Evolutionary conservation across 2,329 filamentous ascomycete species (phyloP), one percentile per base, ranked within the genome.

Genomic region (Epichloe amarillans): DNA sequence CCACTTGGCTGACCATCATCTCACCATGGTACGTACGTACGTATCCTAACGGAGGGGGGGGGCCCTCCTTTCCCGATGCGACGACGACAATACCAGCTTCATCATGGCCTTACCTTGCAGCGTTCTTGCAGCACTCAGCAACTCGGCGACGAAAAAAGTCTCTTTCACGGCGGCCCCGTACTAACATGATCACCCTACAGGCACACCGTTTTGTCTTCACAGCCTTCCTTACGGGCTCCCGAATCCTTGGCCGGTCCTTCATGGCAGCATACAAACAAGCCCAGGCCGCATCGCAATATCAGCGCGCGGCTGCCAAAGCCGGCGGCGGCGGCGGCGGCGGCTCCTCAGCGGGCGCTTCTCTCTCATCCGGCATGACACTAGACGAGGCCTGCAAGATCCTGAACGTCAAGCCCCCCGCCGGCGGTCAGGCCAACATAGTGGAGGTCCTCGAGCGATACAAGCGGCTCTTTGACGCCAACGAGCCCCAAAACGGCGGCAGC

Each of bases 321-420:
- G 77, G 77, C 58, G 76, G 77, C 54, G 33, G 77, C 54, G 33
- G 77, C 54, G 33, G 77, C 58, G 76, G 77, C 54, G 74, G 77
- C 54, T 67, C 76, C 26, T 58, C 63, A 2, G 75, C 76, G 51
- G 76, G 79, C 54, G 72, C 77, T n/a, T 67, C 65, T 35, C 63
- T 75, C 55, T 75, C 81, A 30, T 79, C 80, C 5, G 87, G 89
- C 64, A 84, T 97, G 69, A 93, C 89, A 8, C 82, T 98, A 62
- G 88, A 95, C 59, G 93, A 98, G 75, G 93, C 93, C 50, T 97
- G 89, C 79, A 88, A 89, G 70, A 96, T 98, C 64, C 79, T 98
- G 56, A 95, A 98, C 67, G 89, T 98, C 59, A 88, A 91, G 67
- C 88, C 90, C 90, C 91, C 91, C 1, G 58, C 64, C 19, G 79